Conservation (phyloP, 345 rosid species). For the Cardamine chenopodiifolia region DNA sequence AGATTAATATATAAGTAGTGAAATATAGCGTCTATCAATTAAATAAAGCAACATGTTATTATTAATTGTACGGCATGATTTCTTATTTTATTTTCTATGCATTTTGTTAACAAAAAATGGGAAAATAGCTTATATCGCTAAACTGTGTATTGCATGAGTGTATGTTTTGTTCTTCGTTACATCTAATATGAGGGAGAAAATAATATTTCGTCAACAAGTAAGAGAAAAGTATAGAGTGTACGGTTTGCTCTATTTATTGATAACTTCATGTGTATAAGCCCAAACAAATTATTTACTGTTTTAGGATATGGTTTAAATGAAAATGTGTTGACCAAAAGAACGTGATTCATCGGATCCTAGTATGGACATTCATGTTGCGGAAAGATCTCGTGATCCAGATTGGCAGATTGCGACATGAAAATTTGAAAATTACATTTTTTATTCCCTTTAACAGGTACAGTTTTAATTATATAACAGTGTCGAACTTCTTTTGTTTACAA, state of each 20-base stretch:
- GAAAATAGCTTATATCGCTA: not conserved
- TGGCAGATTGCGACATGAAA: slow-evolving; percentile 29
- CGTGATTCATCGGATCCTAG: slow-evolving; percentile 35
- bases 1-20: not conserved
- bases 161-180: not conserved
- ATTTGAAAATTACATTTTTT: slow-evolving; percentile 30
- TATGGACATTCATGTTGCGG: slow-evolving; percentile 30
- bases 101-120: not conserved
- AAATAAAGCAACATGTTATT: too few species aligned
- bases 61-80: not conserved
- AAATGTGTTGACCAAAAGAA: slow-evolving; percentile 30
- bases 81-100: not conserved
- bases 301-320: slow-evolving; percentile 10
- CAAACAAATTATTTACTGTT: not conserved
- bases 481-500: not conserved
- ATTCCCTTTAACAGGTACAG: slow-evolving; percentile 3
- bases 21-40: not conserved
- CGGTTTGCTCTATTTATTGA: not conserved
- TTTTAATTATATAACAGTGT: not conserved
- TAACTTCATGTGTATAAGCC: not conserved
- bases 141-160: too few species aligned
- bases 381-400: slow-evolving; percentile 42
- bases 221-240: not conserved
- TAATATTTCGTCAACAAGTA: not conserved
- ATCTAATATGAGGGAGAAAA: not conserved